A percentile compares a stretch with the other conserved stretches of the same genome.
phyloP scores from a whole-genome alignment of 2,329 filamentous ascomycete genomes.

The Acrocalymma vagum region DNA sequence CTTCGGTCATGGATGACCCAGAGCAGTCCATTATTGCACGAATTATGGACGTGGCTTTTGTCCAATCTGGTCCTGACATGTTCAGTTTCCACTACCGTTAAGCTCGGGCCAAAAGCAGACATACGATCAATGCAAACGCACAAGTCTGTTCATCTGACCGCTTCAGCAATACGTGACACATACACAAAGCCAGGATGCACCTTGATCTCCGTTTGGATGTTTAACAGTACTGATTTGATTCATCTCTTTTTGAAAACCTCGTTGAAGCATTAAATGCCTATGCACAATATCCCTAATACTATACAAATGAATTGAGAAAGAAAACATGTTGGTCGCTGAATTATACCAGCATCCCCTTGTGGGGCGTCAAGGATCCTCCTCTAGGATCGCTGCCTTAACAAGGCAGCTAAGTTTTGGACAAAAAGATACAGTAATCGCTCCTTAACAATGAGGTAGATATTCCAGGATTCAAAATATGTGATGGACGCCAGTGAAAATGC shows the following conservation, averaged over 20 bases:
- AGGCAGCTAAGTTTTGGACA: constrained; percentile 6
- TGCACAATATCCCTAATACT: constrained; percentile 31
- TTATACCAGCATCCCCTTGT: constrained; percentile 13
- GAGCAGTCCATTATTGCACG: constrained; percentile 6
- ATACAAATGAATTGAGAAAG: constrained; percentile 35
- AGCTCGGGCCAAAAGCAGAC: constrained; percentile 16
- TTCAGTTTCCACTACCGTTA: constrained; percentile 26
- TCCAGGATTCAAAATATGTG: constrained; percentile 15
- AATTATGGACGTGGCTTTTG: constrained; percentile 5
- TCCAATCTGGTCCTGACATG: constrained; percentile 23
- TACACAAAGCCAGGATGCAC: constrained; percentile 16
- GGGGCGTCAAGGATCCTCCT: constrained; percentile 15
- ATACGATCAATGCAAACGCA: constrained; percentile 27
- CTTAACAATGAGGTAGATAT: constrained; percentile 16
- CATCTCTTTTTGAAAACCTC: constrained; percentile 25
- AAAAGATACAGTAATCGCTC: constrained; percentile 20
- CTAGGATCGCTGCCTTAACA: constrained; percentile 7
- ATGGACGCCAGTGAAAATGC: constrained; percentile 10
- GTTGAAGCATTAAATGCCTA: constrained; percentile 30
- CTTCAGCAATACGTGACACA: constrained; percentile 15
- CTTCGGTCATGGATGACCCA: constrained; percentile 24
- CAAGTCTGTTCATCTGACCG: constrained; percentile 10
- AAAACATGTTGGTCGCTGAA: constrained; percentile 13
- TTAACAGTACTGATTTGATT: constrained; percentile 28
- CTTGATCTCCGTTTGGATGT: constrained; percentile 12